These are phyloP conservation scores for Fusarium xylarioides DNA, from an alignment of 2,329 filamentous ascomycete genomes.

Conservation along the genomic window DNA sequence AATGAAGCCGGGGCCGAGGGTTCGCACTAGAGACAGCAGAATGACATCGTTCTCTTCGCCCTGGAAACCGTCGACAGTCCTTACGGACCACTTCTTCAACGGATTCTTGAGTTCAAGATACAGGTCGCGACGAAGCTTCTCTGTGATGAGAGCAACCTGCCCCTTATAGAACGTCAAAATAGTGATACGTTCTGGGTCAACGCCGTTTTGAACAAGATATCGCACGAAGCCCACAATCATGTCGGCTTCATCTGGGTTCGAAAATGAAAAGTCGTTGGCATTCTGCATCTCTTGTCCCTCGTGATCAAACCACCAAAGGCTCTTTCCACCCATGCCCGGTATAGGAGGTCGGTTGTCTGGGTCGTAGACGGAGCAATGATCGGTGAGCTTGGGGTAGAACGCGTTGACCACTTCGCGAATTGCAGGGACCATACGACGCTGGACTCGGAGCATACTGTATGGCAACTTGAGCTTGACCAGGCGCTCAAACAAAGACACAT, in stretches of 20 bases:
- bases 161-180: constrained; percentile 90
- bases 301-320: constrained; percentile 58
- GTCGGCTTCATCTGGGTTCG: constrained; percentile 75
- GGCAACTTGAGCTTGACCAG: constrained; percentile 72
- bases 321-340: constrained; percentile 54
- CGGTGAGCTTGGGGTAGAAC: constrained; percentile 57
- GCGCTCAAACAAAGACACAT: constrained; percentile 82
- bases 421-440: constrained; percentile 67
- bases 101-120: constrained; percentile 40
- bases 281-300: constrained; percentile 71
- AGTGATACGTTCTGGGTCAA: constrained; percentile 71
- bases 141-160: constrained; percentile 73
- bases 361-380: constrained; percentile 54
- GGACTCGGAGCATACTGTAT: constrained; percentile 71
- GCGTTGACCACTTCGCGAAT: constrained; percentile 56
- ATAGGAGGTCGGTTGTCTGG: constrained; percentile 49
- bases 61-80: constrained; percentile 89
- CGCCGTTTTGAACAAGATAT: constrained; percentile 76
- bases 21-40: constrained; percentile 81
- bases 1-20: constrained; percentile 79
- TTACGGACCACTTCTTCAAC: constrained; percentile 63
- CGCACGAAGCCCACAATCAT: constrained; percentile 79
- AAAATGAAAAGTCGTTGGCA: constrained; percentile 66
- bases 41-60: constrained; percentile 91
- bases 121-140: constrained; percentile 51